Evolutionary conservation across 371 early-diverging fungal species (phyloP), one percentile per base, ranked within the genome.

Genomic region (Apophysomyces trapeziformis): DNA sequence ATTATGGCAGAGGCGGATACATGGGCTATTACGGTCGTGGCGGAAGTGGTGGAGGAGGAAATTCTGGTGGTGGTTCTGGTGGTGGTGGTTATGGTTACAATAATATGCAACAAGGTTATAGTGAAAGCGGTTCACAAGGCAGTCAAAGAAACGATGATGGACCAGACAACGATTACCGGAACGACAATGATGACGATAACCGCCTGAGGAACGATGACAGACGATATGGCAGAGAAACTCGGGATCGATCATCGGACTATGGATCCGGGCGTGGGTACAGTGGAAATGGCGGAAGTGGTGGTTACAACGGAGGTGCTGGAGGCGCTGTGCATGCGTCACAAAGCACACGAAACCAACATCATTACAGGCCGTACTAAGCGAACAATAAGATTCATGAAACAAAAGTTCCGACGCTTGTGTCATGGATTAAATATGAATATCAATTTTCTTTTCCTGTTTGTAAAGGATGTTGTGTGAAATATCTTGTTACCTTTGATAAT

Each of bases 281-380:
- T 63, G 65, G 41, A 13, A 41, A 41, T 41, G 13, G 68, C 14
- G 66, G 50, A 26, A 57, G 58, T 2, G 57, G 46, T 16, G 60
- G 56, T 18, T 57, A 38, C 35, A 37, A 47, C 57, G 47, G 68
- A 47, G 57, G 67, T 8, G 69, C 67, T 36, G 68, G 74, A 26
- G 80, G 81, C 13, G 74, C 78, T 18, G 58, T 78, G 21, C 76
- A 80, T 73, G 74, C 78, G n/a, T 74, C 78, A 39, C 73, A 72
- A 37, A 66, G 67, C 43, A 66, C 70, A 43, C 72, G 75, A 66
- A 79, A 68, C 38, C 75, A 70, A 38, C 68, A 68, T 35, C 74
- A 74, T 46, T 75, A 80, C 45, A 76, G 78, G 36, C 81, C 81
- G 18, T 80, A 80, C 57, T 77, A 60, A 46, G 21, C 38, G 21